Base-by-base conservation (phyloP, 495 filamentous ascomycete species). In the Alectoria sarmentosa region DNA sequence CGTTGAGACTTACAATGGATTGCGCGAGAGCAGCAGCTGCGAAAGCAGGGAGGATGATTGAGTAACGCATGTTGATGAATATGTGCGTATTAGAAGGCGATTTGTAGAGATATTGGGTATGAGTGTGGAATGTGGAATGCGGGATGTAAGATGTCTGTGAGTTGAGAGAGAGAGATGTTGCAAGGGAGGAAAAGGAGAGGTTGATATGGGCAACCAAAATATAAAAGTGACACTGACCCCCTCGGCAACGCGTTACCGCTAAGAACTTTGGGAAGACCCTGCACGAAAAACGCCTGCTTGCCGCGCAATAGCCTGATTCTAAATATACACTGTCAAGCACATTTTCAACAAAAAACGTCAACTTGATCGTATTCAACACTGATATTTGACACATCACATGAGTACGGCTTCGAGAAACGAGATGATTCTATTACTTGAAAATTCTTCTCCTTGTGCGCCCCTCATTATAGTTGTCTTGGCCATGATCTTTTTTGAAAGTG, bases 51-150 rank as follows among this genome's bases (percentile, higher is more conserved):
- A 64, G 30, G 55, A 67, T 34, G 61, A 60, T 42, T 11, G 65
- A 64, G 56, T 44, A 26, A 67, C 65, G 65, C 65, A 67, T 67
- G 10, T 30, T 61, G 42, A 57, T 34, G 30, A 32, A 63, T 42
- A n/a, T 42, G 37, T 63, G 42, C 1, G 17, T 56, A 14, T 30
- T 55, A 48, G 39, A 39, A 14, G 38, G 17, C 28, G 30, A 15
- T 44, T 48, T 19, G 14, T 37, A 54, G 44, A 28, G 34, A 60
- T 38, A 42, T 52, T 26, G 41, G 37, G 2, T 48, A 38, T 23
- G 41, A 38, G 23, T 63, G 6, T 37, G 28, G 34, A 46, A 42
- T 54, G 15, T 54, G 26, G 52, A 63, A 13, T 52, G n/a, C 32
- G 28, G 26, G 55, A n/a, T 15, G 39, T 44, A n/a, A 0, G 23